Conservation (phyloP, 805 yeast species). For the Trichomonascus vanleenenianus region DNA sequence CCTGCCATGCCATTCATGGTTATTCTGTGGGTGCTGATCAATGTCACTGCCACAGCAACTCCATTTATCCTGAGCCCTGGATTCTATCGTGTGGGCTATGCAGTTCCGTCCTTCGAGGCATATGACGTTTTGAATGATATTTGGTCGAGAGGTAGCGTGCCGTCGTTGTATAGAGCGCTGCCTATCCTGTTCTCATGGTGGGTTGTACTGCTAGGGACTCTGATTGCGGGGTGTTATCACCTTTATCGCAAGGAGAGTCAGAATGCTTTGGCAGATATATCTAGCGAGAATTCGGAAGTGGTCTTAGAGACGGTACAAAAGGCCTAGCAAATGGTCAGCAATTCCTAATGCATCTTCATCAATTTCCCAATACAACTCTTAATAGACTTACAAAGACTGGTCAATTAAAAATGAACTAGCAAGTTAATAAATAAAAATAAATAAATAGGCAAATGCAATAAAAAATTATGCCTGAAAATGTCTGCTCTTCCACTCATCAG, state of each 20-base stretch:
- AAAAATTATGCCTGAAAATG: not conserved
- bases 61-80: conserved; percentile 7
- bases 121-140: conserved; percentile 7
- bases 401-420: no score
- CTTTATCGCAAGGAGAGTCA: no score
- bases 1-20: conserved; percentile 6
- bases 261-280: no score
- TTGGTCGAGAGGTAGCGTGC: conserved; percentile 11
- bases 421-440: not conserved
- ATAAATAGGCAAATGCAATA: no score
- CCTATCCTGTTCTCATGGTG: conserved; percentile 7
- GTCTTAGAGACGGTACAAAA: no score
- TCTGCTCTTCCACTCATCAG: conserved; percentile 12
- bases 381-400: no score
- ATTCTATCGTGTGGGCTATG: conserved; percentile 11
- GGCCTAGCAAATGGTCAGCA: no score
- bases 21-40: conserved; percentile 6
- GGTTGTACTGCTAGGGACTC: not conserved
- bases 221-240: no score
- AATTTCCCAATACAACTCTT: no score
- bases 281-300: no score
- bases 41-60: conserved; percentile 4
- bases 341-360: no score
- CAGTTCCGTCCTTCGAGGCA: conserved; percentile 10
- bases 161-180: conserved; percentile 6